These are phyloP conservation scores for Pseudopithomyces maydicus DNA, from an alignment of 2,329 filamentous ascomycete species.

Conservation along the genomic window DNA sequence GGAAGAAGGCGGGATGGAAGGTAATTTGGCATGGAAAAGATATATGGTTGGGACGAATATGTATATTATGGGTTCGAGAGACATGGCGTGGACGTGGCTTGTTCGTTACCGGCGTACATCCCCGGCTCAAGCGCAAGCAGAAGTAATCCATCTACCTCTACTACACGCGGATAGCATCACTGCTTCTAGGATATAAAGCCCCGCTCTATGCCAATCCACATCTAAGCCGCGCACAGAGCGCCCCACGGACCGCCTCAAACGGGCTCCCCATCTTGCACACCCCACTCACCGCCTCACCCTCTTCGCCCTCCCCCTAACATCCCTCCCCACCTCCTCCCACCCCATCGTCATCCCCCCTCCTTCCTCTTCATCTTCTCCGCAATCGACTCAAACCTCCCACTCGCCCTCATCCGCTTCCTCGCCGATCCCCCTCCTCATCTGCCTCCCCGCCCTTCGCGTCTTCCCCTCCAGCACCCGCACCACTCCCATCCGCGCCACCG, in stretches of 20 bases:
- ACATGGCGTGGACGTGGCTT: background rate
- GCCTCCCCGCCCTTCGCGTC: conserved; percentile 21
- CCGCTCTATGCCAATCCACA: too few relatives aligned
- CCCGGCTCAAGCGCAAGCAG: too few relatives aligned
- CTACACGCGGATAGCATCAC: too few relatives aligned
- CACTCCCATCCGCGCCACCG: too few relatives aligned
- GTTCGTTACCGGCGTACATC: too few relatives aligned
- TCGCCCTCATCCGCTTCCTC: conserved; percentile 31
- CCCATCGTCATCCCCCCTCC: conserved; percentile 8
- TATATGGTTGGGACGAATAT: background rate
- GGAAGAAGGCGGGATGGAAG: too few relatives aligned
- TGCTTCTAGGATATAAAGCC: too few relatives aligned
- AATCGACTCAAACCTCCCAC: conserved; percentile 29
- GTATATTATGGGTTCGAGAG: background rate
- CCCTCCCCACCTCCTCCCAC: background rate
- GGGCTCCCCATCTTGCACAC: background rate
- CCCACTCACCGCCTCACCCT: background rate
- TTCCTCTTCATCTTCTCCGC: conserved; percentile 22
- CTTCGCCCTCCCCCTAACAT: background rate
- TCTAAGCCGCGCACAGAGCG: too few relatives aligned
- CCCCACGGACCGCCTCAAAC: background rate
- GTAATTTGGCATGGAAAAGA: background rate
- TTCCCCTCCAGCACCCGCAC: too few relatives aligned
- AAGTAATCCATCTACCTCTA: too few relatives aligned
- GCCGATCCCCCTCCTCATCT: conserved; percentile 23